These are phyloP conservation scores for Neurospora crassa DNA, from an alignment of 2,329 filamentous ascomycete species.

Conservation along the genomic window DNA sequence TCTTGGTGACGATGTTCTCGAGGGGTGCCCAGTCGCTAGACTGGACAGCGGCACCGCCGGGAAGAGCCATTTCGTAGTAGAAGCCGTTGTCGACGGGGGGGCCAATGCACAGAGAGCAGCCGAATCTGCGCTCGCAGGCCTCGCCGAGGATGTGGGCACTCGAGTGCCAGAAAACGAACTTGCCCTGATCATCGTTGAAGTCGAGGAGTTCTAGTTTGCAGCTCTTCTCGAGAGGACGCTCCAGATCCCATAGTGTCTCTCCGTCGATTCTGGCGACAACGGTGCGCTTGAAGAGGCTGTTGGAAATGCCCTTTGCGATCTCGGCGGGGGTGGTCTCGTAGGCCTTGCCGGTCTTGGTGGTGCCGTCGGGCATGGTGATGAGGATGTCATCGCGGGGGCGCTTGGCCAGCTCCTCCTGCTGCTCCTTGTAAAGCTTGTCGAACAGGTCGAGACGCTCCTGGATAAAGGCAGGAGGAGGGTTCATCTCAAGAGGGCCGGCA, in stretches of 20 bases:
- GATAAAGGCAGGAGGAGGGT: constrained; percentile 63
- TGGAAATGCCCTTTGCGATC: constrained; percentile 71
- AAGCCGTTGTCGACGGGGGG: constrained; percentile 58
- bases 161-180: constrained; percentile 97
- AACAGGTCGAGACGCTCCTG: constrained; percentile 79
- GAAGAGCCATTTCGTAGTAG: constrained; percentile 86
- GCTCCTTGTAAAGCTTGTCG: constrained; percentile 76
- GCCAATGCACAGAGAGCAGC: constrained; percentile 72
- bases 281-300: constrained; percentile 74
- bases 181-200: constrained; percentile 65
- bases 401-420: constrained; percentile 63
- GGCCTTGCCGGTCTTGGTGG: constrained; percentile 62
- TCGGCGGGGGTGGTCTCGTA: constrained; percentile 86
- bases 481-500: constrained; percentile 36
- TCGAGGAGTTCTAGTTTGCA: constrained; percentile 77
- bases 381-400: constrained; percentile 67
- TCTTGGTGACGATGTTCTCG: constrained; percentile 68
- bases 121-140: constrained; percentile 81
- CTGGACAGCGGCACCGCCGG: constrained; percentile 60
- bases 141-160: constrained; percentile 94
- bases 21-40: constrained; percentile 75
- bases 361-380: constrained; percentile 65
- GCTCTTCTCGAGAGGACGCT: constrained; percentile 78
- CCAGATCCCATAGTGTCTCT: constrained; percentile 79
- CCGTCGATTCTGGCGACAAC: constrained; percentile 82